A percentile compares a stretch with the other conserved stretches of the same genome.
phyloP scores from a whole-genome alignment of 495 filamentous ascomycete genomes.

The Parathielavia hyrcaniae region DNA sequence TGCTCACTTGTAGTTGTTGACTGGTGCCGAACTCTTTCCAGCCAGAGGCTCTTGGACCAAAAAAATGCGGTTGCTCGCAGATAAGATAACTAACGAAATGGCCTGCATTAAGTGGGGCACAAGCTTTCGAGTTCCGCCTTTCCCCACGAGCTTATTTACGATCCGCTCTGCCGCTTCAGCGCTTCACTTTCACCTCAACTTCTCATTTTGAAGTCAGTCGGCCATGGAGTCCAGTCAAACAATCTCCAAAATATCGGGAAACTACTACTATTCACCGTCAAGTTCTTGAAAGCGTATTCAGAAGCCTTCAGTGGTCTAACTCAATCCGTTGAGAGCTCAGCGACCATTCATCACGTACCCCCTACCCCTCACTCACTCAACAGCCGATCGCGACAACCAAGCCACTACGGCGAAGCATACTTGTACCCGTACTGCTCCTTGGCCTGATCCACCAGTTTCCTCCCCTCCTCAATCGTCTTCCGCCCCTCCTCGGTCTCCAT shows the following conservation, averaged over 20 bases:
- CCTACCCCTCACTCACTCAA: background rate
- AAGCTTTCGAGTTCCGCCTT: background rate
- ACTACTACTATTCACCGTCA: too few species aligned
- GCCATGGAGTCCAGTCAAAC: too few species aligned
- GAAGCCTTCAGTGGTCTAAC: too few species aligned
- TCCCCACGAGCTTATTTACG: constrained; percentile 15
- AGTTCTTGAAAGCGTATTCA: too few species aligned
- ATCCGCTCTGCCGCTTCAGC: background rate
- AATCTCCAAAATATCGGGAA: too few species aligned
- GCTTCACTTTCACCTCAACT: too few species aligned
- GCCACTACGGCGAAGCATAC: constrained; percentile 31
- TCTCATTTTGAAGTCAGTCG: too few species aligned
- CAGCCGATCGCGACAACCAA: background rate
- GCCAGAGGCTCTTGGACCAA: background rate
- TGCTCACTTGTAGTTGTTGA: constrained; percentile 1
- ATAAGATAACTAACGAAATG: constrained; percentile 9
- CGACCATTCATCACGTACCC: background rate
- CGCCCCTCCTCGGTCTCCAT: constrained; percentile 24
- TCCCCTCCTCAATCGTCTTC: constrained; percentile 22
- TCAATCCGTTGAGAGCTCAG: too few species aligned
- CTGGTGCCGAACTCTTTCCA: background rate
- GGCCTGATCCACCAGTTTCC: constrained; percentile 24
- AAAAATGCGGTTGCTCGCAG: constrained; percentile 3
- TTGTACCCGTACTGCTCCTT: constrained; percentile 40
- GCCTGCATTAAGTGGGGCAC: background rate